A percentile compares a stretch with the other conserved stretches of the same genome.
Conservation (phyloP, 2,329 filamentous ascomycete genomes). For the Claviceps sp. region DNA sequence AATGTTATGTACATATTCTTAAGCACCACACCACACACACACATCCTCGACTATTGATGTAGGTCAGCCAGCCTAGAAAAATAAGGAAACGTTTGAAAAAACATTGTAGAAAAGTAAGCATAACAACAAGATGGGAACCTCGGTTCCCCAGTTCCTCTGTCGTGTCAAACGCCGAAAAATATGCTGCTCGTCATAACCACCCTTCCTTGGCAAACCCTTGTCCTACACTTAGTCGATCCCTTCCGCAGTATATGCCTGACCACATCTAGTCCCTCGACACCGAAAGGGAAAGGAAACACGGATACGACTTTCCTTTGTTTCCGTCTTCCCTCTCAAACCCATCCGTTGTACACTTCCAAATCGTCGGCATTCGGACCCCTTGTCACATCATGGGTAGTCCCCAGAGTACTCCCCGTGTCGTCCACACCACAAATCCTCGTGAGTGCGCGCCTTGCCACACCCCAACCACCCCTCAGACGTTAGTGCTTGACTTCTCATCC, state of each 20-base stretch:
- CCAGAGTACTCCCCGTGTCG: too few relatives aligned
- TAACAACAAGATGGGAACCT: background rate
- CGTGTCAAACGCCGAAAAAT: constrained; percentile 1
- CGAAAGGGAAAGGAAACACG: background rate
- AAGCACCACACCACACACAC: background rate
- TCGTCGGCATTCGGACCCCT: background rate
- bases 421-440: too few relatives aligned
- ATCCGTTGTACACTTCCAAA: background rate
- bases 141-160: background rate
- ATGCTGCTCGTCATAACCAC: background rate
- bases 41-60: background rate
- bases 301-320: too few relatives aligned
- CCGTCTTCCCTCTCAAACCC: background rate
- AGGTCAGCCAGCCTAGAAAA: background rate
- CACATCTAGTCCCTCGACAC: background rate
- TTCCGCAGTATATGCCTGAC: too few relatives aligned
- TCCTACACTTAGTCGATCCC: too few relatives aligned
- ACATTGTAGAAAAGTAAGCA: too few relatives aligned
- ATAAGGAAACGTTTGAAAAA: background rate
- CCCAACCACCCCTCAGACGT: constrained; percentile 16
- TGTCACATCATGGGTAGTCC: constrained; percentile 7
- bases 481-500: constrained; percentile 5
- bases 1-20: background rate
- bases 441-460: too few relatives aligned
- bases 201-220: too few relatives aligned